Evolutionary conservation across 2,329 filamentous ascomycete genomes (phyloP).

Genomic region (Pseudonectria buxi): DNA sequence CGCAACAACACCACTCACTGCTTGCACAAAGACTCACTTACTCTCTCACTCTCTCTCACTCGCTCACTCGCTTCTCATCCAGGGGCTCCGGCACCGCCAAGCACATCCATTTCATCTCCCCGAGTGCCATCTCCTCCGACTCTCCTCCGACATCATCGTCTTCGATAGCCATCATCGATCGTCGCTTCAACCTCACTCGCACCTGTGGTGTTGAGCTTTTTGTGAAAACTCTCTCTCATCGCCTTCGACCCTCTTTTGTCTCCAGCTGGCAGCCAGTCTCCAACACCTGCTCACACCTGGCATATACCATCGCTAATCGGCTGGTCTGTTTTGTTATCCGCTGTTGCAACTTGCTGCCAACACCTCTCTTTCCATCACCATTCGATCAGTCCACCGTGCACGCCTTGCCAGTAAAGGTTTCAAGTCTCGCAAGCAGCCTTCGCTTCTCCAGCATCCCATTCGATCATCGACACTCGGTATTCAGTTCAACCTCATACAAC

Average conservation of each 20-base stretch:
- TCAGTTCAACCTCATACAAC: too few species aligned
- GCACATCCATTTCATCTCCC: background rate
- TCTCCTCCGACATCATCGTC: slow-evolving; percentile 7
- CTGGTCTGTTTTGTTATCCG: too few species aligned
- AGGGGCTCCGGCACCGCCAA: slow-evolving; percentile 9
- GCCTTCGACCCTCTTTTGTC: slow-evolving; percentile 17
- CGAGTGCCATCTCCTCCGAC: slow-evolving; percentile 1
- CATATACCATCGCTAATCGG: too few species aligned
- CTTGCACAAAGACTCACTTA: slow-evolving; percentile 12
- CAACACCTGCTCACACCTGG: slow-evolving; percentile 15
- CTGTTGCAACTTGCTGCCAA: too few species aligned
- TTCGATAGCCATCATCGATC: slow-evolving; percentile 2
- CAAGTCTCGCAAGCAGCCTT: too few species aligned
- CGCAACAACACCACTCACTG: slow-evolving; percentile 16
- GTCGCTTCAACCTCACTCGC: slow-evolving; percentile 11
- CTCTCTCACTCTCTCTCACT: slow-evolving; percentile 7
- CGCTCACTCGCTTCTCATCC: slow-evolving; percentile 8
- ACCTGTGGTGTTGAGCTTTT: slow-evolving; percentile 21
- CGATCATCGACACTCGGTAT: too few species aligned
- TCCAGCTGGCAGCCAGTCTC: slow-evolving; percentile 10
- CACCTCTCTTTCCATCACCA: too few species aligned
- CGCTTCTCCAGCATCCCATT: too few species aligned
- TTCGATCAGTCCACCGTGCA: too few species aligned
- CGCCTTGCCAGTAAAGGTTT: too few species aligned
- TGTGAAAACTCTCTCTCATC: slow-evolving; percentile 3